Evolutionary conservation across 257 asterid genomes (phyloP), one percentile per base, ranked within the genome.

Genomic region (Salvia splendens): DNA sequence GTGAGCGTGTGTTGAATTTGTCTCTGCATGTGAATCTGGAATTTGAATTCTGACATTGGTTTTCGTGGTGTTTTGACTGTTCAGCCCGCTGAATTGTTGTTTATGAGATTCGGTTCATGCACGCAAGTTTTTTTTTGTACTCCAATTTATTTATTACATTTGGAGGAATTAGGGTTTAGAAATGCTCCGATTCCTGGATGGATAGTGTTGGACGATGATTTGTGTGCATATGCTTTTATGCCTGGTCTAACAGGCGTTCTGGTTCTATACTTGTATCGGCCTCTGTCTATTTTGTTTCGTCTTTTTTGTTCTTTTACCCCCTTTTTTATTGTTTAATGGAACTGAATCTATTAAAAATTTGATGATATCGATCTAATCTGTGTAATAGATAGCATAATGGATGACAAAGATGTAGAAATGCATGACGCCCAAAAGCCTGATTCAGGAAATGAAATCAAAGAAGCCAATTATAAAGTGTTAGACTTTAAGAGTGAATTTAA

Each of bases 391-490:
- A 42, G 70, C 74, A 64, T 53, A 49, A 86, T 87, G 97, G 80
- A 71, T 71, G 79, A 56, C 57, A 76, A 53, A 57, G 87, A 83
- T 67, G 75, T 82, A 12, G 87, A 79, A 67, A 86, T 83, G 86
- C 89, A 81, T 79, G 88, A 71, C 61, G 56, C 71, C 0, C 81
- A 35, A 60, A 75, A 73, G 61, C 74, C 49, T 32, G 76, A 67
- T 71, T 62, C 48, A 15, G 71, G 63, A 10, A 68, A 52, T 65
- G 64, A 46, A 35, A 59, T 46, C 33, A 67, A 73, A 62, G 86
- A 68, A 49, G 38, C 78, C 1, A 55, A 79, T 43, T 67, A 51
- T 61, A 50, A 64, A 43, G 54, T 38, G 45, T 52, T 62, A 5
- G 83, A 68, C 64, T 74, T 77, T 47, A 66, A 73, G 68, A 54